Base-by-base conservation (phyloP, 2,329 filamentous ascomycete species). In the Talaromyces piceae region DNA sequence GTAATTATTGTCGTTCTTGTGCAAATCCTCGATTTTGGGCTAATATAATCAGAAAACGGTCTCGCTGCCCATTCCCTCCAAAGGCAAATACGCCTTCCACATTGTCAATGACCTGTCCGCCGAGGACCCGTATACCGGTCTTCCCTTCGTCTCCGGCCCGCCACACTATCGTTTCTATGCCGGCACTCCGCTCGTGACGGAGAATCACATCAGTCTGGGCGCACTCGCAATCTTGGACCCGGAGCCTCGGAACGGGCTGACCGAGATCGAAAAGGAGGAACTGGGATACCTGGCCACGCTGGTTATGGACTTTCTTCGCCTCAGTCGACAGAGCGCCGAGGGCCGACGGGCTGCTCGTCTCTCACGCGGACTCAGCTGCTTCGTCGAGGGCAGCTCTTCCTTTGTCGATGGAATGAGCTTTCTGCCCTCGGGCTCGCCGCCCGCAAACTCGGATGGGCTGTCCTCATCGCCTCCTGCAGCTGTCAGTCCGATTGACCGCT, bases 131-230 rank as follows among this genome's bases (percentile, higher is more conserved):
- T 75, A 68, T 51, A 68, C 67, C 41, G 48, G 63, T 5, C 59
- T 68, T 33, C 55, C 61, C 1, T 68, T 71, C 26, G 71, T 74
- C 1, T 55, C 59, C 3, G 60, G 55, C 0, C 54, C 63, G 1
- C 68, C 68, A 0, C 54, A 64, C 27, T 64, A 72, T 26, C 66
- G 67, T 43, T 82, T 82, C 59, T 80, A 81, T 53, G 78, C 78
- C 5, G 78, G 77, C 16, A 81, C 84, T 0, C 83, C 83, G 0
- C 78, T 87, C 49, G 74, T 76, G 23, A 81, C 79, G 3, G 75
- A 75, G 0, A 76, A 74, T 30, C 75, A 78, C 25, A 76, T 78
- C 57, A 74, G 76, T 44, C 80, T 87, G 50, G 83, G 83, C 8
- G 76, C 74, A 9, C 81, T 82, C 53, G 77, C 78, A 48, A 75